Evolutionary conservation across 345 rosid genomes (phyloP).

Genomic region (Brassica carinata): DNA sequence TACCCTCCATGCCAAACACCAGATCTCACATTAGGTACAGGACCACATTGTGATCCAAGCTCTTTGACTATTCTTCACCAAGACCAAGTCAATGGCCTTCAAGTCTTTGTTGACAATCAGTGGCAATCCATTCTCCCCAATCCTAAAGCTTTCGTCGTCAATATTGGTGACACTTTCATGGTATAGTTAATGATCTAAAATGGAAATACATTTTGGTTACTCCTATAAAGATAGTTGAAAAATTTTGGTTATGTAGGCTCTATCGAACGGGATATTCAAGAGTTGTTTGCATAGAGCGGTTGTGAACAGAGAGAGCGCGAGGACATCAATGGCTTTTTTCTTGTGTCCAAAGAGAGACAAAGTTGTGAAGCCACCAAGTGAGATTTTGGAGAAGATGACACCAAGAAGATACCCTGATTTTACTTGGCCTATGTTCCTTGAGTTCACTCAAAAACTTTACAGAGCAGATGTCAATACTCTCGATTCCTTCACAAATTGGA

Average conservation of each 20-base stretch:
- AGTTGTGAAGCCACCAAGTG: constrained; percentile 75
- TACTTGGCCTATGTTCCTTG: constrained; percentile 83
- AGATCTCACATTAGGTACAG: constrained; percentile 90
- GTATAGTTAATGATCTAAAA: constrained; percentile 42
- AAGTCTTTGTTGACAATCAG: constrained; percentile 80
- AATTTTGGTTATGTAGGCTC: constrained; percentile 32
- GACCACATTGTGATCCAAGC: constrained; percentile 99
- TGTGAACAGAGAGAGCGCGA: constrained; percentile 71
- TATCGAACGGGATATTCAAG: constrained; percentile 44
- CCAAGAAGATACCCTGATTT: constrained; percentile 84
- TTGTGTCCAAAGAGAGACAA: constrained; percentile 81
- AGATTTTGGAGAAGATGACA: constrained; percentile 50
- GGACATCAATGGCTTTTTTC: constrained; percentile 95
- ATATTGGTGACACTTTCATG: constrained; percentile 99
- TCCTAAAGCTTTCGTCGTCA: constrained; percentile 81
- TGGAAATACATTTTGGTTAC: constrained; percentile 5
- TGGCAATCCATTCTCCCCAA: constrained; percentile 81
- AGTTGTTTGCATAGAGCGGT: constrained; percentile 90
- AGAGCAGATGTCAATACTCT: constrained; percentile 91
- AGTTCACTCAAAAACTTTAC: constrained; percentile 86
- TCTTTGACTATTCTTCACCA: constrained; percentile 98
- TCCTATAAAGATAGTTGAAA: background rate
- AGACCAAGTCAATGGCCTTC: constrained; percentile 92
- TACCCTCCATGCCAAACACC: constrained; percentile 99
- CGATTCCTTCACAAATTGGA: constrained; percentile 66